phyloP scores from a whole-genome alignment of 495 filamentous ascomycete species.

The Neurospora sublineolata region DNA sequence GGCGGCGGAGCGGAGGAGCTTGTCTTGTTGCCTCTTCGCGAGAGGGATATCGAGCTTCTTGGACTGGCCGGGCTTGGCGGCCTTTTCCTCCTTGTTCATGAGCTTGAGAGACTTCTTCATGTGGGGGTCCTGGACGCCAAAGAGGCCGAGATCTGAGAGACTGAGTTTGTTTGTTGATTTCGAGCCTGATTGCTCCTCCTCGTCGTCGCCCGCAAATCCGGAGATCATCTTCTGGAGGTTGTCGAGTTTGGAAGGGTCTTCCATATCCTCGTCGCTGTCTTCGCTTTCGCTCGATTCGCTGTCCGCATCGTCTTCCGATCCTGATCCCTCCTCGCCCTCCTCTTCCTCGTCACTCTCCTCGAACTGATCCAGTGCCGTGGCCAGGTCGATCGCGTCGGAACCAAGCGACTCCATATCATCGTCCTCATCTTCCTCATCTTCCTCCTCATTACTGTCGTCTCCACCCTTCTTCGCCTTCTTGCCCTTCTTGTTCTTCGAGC shows the following conservation, averaged over 20 bases:
- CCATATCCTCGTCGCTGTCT: constrained; percentile 48
- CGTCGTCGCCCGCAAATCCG: constrained; percentile 40
- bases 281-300: constrained; percentile 38
- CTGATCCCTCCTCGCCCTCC: constrained; percentile 23
- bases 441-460: constrained; percentile 43
- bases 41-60: constrained; percentile 78
- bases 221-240: constrained; percentile 62
- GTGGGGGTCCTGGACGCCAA: constrained; percentile 59
- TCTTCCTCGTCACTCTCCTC: constrained; percentile 35
- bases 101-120: constrained; percentile 73
- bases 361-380: constrained; percentile 67
- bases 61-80: constrained; percentile 40
- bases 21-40: constrained; percentile 80
- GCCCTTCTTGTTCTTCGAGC: constrained; percentile 39
- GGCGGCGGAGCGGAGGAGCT: constrained; percentile 70
- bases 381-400: constrained; percentile 76
- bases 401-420: constrained; percentile 47
- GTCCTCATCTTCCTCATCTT: constrained; percentile 50
- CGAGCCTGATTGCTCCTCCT: constrained; percentile 21
- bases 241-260: constrained; percentile 49
- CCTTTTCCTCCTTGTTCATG: constrained; percentile 42
- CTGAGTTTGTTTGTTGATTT: constrained; percentile 58
- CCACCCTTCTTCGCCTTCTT: constrained; percentile 17
- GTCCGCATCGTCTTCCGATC: constrained; percentile 35
- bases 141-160: constrained; percentile 61